Evolutionary conservation across 2,329 filamentous ascomycete species (phyloP), one percentile per base, ranked within the genome.

Genomic region (Rutstroemia sp.): DNA sequence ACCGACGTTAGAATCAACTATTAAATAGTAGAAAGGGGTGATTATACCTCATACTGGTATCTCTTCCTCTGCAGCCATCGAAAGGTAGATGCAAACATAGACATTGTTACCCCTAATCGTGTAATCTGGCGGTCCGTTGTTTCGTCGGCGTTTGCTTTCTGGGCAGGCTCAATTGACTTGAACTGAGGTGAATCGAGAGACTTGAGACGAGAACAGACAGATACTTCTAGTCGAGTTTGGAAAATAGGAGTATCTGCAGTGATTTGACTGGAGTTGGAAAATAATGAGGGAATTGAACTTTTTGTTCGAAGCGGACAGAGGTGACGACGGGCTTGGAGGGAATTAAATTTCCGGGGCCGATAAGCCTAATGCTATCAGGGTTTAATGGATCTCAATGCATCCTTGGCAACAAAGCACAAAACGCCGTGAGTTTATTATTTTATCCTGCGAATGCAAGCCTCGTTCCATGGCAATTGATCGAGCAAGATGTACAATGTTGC

Each of bases 31-130:
- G 42, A 30, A 50, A 9, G 34, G 17, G 19, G 9, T 23, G 5
- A 21, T 41, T 54, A 37, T 53, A 68, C 67, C 76, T 99, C 94
- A 71, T 97, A 91, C 78, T 97, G 94, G 78, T 97, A 96, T 71
- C 92, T 86, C 80, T 99, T 99, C 73, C 92, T 83, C 73, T 91
- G 86, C 64, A 97, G 79, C 90, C 92, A 96, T 63, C 89, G 81
- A 66, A 95, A 78, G 47, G 74, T 73, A 64, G 76, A 78, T 72
- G 60, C 60, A 63, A 67, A 60, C 60, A 65, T 68, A 62, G 73
- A 69, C 55, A 60, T 69, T 59, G 47, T 56, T 30, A 37, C 46
- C 46, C 52, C 52, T 50, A 30, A 44, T 55, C 9, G 52, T 49
- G 10, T 37, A 34, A 48, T 14, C 21, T 30, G 44, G n/a, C 25